Base-by-base conservation (phyloP, 164 flowering plant species). In the Vitis cinerea region DNA sequence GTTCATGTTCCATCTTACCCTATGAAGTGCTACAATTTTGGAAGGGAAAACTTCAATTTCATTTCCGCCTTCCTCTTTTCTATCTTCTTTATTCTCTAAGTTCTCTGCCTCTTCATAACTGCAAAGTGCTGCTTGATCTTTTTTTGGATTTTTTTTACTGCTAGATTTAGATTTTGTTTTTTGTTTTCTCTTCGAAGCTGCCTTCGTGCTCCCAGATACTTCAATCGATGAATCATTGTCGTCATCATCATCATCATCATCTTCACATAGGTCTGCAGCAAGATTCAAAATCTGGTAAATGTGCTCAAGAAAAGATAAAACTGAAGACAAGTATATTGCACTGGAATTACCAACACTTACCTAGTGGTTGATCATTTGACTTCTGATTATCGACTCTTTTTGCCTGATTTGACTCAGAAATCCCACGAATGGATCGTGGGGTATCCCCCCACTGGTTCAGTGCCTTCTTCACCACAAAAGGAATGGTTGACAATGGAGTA, bases 1-100 rank as follows among this genome's bases (percentile, higher is more conserved):
- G 83, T 96, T 96, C 86, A 81, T 80, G 78, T 96, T 96, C 99
- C 99, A 96, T 82, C 97, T 87, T 77, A 96, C 94, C 73, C 83
- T 82, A 69, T 93, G 93, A 85, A 93, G 80, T 15, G 98, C 91
- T 8, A 92, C 87, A 27, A 72, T 71, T 75, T 89, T 93, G 0
- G 93, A 80, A 71, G 97, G 97, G 11, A 91, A 67, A 8, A 56
- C 72, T 70, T 85, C 91, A 2, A 73, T n/a, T 49, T 69, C 72
- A 5, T 55, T 67, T 29, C 31, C 63, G 23, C 29, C 50, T 74
- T 61, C 71, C 14, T 16, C 66, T 51, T 65, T 63, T 51, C 16
- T 59, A 49, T 31, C 68, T 63, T 69, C 79, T 50, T 66, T 68
- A 19, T 37, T 49, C 1, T 27, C 10, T 7, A 52, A 13, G 48